Evolutionary conservation across 163 green algal species (phyloP).

Genomic region (Picocystis sp.): DNA sequence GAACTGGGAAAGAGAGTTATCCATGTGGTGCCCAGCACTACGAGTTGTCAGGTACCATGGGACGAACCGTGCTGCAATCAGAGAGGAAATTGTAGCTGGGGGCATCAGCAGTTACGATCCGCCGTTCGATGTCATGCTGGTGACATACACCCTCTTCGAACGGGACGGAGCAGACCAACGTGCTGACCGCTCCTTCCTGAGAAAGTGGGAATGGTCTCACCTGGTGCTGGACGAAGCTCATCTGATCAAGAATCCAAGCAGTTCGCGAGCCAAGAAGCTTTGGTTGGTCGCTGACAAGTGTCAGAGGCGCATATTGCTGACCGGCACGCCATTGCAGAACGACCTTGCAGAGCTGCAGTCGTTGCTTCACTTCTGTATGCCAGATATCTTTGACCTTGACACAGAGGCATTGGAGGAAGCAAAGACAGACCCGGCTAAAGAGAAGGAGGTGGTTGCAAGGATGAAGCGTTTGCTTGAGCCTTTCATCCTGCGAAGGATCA

Average conservation of each 20-base stretch:
- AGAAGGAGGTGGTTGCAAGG: conserved; percentile 31
- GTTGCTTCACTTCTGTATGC: conserved; percentile 72
- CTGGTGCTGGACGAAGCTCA: conserved; percentile 86
- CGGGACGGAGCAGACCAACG: conserved; percentile 36
- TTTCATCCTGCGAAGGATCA: conserved; percentile 74
- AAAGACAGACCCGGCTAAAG: conserved; percentile 17
- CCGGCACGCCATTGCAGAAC: conserved; percentile 81
- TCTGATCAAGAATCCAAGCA: conserved; percentile 70
- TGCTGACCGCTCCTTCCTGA: conserved; percentile 48
- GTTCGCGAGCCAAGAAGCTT: conserved; percentile 32
- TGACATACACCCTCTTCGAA: conserved; percentile 84
- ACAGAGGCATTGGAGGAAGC: conserved; percentile 19
- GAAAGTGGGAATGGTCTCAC: conserved; percentile 56
- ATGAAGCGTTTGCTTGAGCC: conserved; percentile 66
- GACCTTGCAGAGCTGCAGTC: conserved; percentile 74
- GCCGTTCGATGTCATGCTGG: conserved; percentile 78
- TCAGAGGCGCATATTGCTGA: conserved; percentile 15
- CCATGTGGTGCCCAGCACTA: conserved; percentile 54
- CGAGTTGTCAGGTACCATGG: conserved; percentile 64
- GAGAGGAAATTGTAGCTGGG: conserved; percentile 12
- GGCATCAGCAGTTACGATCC: neutral
- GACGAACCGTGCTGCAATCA: conserved; percentile 31
- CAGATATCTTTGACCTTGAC: conserved; percentile 33
- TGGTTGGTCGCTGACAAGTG: conserved; percentile 14
- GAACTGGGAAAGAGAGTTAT: conserved; percentile 64